These are phyloP conservation scores for Naganishia liquefaciens DNA, from an alignment of 1,284 basidiomycete genomes.

Conservation along the genomic window DNA sequence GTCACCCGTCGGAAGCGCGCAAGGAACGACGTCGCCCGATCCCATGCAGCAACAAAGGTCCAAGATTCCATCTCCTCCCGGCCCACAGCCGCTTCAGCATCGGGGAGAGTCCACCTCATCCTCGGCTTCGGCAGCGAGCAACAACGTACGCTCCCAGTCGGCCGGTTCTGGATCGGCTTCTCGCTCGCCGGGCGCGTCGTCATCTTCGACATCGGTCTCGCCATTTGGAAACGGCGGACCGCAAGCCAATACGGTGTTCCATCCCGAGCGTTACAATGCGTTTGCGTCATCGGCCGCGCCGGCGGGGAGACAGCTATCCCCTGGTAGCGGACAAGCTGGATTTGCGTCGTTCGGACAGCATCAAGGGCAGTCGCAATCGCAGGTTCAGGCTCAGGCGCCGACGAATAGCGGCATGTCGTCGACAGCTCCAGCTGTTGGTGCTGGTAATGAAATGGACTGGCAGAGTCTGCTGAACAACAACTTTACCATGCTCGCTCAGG, in stretches of 20 bases:
- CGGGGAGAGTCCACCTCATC: conserved; percentile 22
- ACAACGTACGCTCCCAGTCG: conserved; percentile 16
- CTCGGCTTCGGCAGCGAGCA: conserved; percentile 20
- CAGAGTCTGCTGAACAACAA: conserved; percentile 25
- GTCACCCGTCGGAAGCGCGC: conserved; percentile 3
- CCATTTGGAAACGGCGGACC: conserved; percentile 7
- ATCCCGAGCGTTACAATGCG: conserved; percentile 35
- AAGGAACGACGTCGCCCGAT: neutral
- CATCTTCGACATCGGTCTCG: conserved; percentile 26
- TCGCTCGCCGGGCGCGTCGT: conserved; percentile 13
- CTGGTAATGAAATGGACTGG: conserved; percentile 35
- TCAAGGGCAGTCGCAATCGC: neutral
- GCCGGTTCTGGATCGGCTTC: conserved; percentile 10
- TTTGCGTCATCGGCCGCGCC: conserved; percentile 19
- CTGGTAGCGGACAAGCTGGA: no score
- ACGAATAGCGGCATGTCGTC: no score
- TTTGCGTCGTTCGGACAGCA: no score
- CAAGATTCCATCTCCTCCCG: neutral
- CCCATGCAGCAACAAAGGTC: neutral
- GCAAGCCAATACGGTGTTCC: conserved; percentile 20
- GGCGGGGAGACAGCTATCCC: neutral
- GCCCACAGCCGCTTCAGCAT: conserved; percentile 15
- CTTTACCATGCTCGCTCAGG: conserved; percentile 40
- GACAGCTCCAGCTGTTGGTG: no score
- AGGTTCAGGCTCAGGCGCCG: neutral